These are phyloP conservation scores for Chloranthus sessilifolius DNA, from an alignment of 164 flowering plant genomes.

Conservation along the genomic window DNA sequence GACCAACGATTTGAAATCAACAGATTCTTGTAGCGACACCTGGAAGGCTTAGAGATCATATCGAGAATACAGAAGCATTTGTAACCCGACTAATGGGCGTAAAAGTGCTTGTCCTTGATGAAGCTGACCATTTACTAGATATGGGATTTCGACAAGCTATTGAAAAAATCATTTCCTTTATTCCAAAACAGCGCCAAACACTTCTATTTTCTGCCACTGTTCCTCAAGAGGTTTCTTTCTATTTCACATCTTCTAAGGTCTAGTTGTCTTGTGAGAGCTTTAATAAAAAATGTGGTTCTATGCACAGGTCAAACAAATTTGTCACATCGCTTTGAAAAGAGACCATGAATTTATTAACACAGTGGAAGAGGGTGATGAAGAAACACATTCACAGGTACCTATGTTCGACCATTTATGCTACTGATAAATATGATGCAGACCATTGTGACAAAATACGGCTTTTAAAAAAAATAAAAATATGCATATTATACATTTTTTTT, in stretches of 20 bases:
- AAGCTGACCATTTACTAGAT: conserved; percentile 93
- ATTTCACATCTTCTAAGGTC: conserved; percentile 1
- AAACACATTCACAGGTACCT: conserved; percentile 82
- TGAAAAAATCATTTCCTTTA: conserved; percentile 83
- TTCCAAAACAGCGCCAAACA: conserved; percentile 94
- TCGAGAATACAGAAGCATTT: conserved; percentile 93
- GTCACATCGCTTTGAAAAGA: conserved; percentile 84
- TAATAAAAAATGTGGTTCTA: conserved; percentile 11
- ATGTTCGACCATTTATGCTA: too few relatives aligned
- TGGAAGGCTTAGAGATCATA: conserved; percentile 95
- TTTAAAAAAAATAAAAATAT: too few relatives aligned
- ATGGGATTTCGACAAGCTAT: conserved; percentile 95
- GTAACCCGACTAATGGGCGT: conserved; percentile 86
- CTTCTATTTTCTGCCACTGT: conserved; percentile 97
- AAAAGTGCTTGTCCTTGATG: conserved; percentile 94
- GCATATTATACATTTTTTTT: too few relatives aligned
- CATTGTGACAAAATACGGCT: too few relatives aligned
- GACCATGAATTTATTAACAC: conserved; percentile 91
- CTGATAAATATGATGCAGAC: too few relatives aligned
- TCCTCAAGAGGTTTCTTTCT: conserved; percentile 69
- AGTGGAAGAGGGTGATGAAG: conserved; percentile 86
- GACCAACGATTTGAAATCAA: not conserved
- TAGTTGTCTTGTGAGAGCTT: conserved; percentile 2
- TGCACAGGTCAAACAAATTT: conserved; percentile 84
- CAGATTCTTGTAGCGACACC: conserved; percentile 99